Base-by-base conservation (phyloP, 768 basidiomycete species). In the Pleurotus giganteus region DNA sequence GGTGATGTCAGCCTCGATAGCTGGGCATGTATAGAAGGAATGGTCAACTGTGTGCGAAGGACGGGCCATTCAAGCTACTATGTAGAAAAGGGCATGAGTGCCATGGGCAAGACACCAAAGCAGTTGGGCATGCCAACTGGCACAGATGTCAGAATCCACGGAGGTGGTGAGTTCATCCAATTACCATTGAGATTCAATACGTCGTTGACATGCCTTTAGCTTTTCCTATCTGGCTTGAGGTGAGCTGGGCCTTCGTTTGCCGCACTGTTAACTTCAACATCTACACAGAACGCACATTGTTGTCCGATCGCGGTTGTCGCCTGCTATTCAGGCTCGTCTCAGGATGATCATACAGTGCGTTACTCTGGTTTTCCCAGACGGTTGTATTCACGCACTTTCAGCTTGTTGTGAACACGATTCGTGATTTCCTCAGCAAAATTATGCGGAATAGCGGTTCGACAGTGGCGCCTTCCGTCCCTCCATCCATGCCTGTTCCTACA, bases 41-140 rank as follows among this genome's bases (percentile, higher is more conserved):
- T 92, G 86, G 75, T 91, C 59, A 82, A 80, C 36, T 85, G 91
- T 23, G 89, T 91, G 43, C 81, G 78, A 61, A 77, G 89, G 57
- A 92, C 89, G 15, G 89, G 91, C 1, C 91, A 92, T 65, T 89
- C 89, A 6, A 90, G 86, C 60, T 92, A 77, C 67, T 93, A 93
- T 67, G 88, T 93, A 7, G 90, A 92, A 65, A 91, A 91, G 65
- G 88, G 89, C 4, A 90, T 90, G 83, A 82, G 80, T 45, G 90
- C 90, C 3, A 86, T 88, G 85, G 86, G 87, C 15, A 90, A 88
- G 70, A 85, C 84, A 4, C 78, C 86, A 34, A 82, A 82, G 60
- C 85, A 90, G 61, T 75, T 88, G 72, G 89, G 86, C 3, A 75
- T 87, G 31, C 82, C n/a, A n/a, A n/a, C 86, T 53, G 78, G 76